Percentiles rank a stretch among this genome's conserved stretches.
Conservation (phyloP, 176 grass and related monocot species). For the sorghum (Sorghum bicolor) region Sorghum_bicolor_NCBIv3 NC_012877.2:52314001-52314500, state of each 20-base stretch:
- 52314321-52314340: slow-evolving; percentile 97
- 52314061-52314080: background rate
- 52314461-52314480: slow-evolving; percentile 8
- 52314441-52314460: background rate
- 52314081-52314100: too few relatives aligned
- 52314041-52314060: background rate
- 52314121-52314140: background rate
- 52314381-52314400: slow-evolving; percentile 80
- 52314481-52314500: background rate
- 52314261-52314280: background rate
- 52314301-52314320: slow-evolving; percentile 99
- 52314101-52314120: too few relatives aligned
- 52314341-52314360: slow-evolving; percentile 97
- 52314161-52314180: background rate
- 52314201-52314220: background rate
- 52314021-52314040: background rate
- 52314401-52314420: background rate
- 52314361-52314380: slow-evolving; percentile 99
- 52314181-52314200: background rate
- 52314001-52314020: background rate
- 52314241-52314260: background rate
- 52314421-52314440: slow-evolving; percentile 7
- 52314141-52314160: too few relatives aligned
- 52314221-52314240: too few relatives aligned
- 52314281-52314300: slow-evolving; percentile 35